Base-by-base conservation (phyloP, 1,284 basidiomycete genomes). In the Quambalaria eucalypti region DNA sequence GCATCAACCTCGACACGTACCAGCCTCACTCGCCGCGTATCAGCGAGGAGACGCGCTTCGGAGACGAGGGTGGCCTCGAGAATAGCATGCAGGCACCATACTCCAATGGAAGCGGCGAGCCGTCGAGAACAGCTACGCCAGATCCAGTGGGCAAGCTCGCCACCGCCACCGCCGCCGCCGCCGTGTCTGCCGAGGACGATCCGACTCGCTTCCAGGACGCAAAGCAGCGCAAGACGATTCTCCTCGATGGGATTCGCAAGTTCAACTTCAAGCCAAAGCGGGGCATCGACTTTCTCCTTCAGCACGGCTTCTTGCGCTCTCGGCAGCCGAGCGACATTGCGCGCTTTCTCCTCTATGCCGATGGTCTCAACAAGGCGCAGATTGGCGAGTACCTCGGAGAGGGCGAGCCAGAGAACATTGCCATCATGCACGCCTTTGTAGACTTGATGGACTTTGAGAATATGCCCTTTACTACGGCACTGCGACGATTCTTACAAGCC, bases 371-470 rank as follows among this genome's bases (percentile, higher is more conserved):
- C 78, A 99, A 99, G 77, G 82, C 87, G 2, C 87, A 90, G 83
- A 92, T 99, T 62, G 95, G 95, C 56, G 95, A 99, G 79, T 98
- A 95, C 77, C 81, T 99, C 14, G 95, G 95, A 40, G 73, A 75
- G 57, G 73, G 73, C 38, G 73, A 72, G 2, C 56, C 71, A 9
- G 67, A 74, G 44, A 75, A 73, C 64, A 72, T 74, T 48, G 68
- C 65, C 14, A 68, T 68, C 59, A 75, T 75, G 73, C 73, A 75
- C 56, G 72, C 73, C 19, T 75, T 75, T 60, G 73, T 74, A 30
- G 73, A 75, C 52, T 54, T 75, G 59, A 74, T 75, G 70, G 61
- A 71, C 57, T 75, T 75, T 48, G 65, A 66, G 50, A 55, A 62
- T 23, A 62, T 70, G 42, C 63, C 64, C 28, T 71, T 75, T 54